phyloP scores from a whole-genome alignment of 192 early-diverging fungal genomes.

The Chytriomyces sp. region DNA sequence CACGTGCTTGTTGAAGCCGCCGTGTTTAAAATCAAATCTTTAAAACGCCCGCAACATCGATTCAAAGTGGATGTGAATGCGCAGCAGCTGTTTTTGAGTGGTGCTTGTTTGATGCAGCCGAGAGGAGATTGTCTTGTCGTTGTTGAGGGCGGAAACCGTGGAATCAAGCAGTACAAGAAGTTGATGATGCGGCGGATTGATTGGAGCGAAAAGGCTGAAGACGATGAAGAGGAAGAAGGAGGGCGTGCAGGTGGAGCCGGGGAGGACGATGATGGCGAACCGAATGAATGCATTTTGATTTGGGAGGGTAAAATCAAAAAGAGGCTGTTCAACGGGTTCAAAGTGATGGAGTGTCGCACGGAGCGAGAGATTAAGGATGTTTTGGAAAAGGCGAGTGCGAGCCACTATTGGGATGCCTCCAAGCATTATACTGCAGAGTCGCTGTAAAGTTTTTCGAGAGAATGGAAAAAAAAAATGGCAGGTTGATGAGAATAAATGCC shows the following conservation, averaged over 20 bases:
- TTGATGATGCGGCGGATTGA: constrained; percentile 95
- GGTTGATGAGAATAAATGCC: too few relatives aligned
- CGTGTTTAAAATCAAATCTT: constrained; percentile 84
- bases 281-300: constrained; percentile 85
- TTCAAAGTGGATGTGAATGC: constrained; percentile 95
- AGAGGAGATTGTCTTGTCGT: constrained; percentile 76
- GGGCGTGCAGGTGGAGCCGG: background rate
- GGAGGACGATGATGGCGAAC: constrained; percentile 44
- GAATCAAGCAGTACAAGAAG: constrained; percentile 91
- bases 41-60: constrained; percentile 79
- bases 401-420: constrained; percentile 91
- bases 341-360: constrained; percentile 69
- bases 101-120: constrained; percentile 75
- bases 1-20: constrained; percentile 72
- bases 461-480: too few relatives aligned
- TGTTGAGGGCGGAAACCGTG: constrained; percentile 92
- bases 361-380: constrained; percentile 76
- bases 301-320: constrained; percentile 91
- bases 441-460: constrained; percentile 10
- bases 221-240: constrained; percentile 37
- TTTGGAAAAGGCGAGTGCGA: constrained; percentile 70
- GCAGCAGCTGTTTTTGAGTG: constrained; percentile 81
- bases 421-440: constrained; percentile 49
- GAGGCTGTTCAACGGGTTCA: constrained; percentile 79
- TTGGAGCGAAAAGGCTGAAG: constrained; percentile 71